Evolutionary conservation across 2,329 filamentous ascomycete species (phyloP), one percentile per base, ranked within the genome.

Genomic region (Fusarium poae): DNA sequence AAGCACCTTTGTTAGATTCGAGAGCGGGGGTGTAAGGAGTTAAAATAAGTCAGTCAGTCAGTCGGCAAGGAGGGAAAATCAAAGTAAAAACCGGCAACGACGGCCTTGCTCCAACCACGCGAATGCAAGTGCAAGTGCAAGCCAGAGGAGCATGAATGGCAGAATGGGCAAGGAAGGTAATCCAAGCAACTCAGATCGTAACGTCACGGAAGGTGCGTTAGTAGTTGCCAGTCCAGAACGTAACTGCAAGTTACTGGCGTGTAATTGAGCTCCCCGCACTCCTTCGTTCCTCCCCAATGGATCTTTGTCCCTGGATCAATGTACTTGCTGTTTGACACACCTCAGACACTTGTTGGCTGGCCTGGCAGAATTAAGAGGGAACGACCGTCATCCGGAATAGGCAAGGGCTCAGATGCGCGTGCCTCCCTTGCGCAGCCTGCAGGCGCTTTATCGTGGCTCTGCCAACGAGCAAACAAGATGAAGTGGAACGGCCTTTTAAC

Each of bases 11-110:
- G 40, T 57, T 62, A 45, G 44, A 68, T 55, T 68, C 64, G 42
- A 46, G 67, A 70, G 67, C 63, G 68, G 68, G 67, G 64, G 68
- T 70, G 67, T 57, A 65, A 50, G 71, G 65, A 70, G 58, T 64
- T 60, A 63, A 50, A 55, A 46, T 46, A 62, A 55, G 34, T 46
- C 40, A 30, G 27, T 25, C 43, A 55, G 34, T 46, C 40, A 30
- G 27, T 25, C 43, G 49, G 55, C 39, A 21, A 40, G 12, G 13
- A 46, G 18, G 30, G 29, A 27, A 27, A 21, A n/a, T 29, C 15
- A n/a, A 48, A 50, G 18, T n/a, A 61, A 35, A 29, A 40, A 39
- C 55, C 42, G 50, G 59, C 48, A 69, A 58, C 40, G 46, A 65
- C 45, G 49, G 54, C 52, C 35, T 55, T 58, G 34, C 45, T 27